phyloP scores from a whole-genome alignment of 768 basidiomycete species.

The Rhodotorula taiwanensis region DNA sequence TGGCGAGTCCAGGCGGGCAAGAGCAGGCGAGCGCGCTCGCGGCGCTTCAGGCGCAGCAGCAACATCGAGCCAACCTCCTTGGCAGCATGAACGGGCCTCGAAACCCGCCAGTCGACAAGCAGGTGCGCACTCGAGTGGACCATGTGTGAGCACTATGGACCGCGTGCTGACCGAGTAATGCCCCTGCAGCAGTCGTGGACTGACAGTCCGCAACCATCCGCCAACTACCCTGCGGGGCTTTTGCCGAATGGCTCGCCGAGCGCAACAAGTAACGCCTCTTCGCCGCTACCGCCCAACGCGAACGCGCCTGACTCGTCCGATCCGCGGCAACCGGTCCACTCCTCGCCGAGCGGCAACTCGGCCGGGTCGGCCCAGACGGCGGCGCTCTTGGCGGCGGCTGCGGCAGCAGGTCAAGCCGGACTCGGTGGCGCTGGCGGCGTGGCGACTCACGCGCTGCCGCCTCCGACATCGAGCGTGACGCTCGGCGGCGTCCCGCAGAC shows the following conservation, averaged over 20 bases:
- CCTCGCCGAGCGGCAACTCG: too few relatives aligned
- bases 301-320: not conserved
- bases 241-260: constrained; percentile 18
- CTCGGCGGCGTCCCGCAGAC: constrained; percentile 56
- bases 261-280: constrained; percentile 9
- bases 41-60: constrained; percentile 32
- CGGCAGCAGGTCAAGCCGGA: too few relatives aligned
- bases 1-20: constrained; percentile 1
- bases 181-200: constrained; percentile 10
- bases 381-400: constrained; percentile 22
- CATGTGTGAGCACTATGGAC: too few relatives aligned
- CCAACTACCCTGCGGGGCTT: constrained; percentile 10
- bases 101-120: constrained; percentile 1
- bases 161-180: too few relatives aligned
- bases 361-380: not conserved
- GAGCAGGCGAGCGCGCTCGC: constrained; percentile 37
- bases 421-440: not conserved
- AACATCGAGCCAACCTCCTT: constrained; percentile 30
- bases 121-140: constrained; percentile 11
- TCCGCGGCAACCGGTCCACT: constrained; percentile 18
- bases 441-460: not conserved
- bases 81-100: constrained; percentile 33
- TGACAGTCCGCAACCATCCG: constrained; percentile 15
- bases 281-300: constrained; percentile 7
- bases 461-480: constrained; percentile 13